Conservation (phyloP, 495 filamentous ascomycete species). For the Haplographium delicatum region DNA sequence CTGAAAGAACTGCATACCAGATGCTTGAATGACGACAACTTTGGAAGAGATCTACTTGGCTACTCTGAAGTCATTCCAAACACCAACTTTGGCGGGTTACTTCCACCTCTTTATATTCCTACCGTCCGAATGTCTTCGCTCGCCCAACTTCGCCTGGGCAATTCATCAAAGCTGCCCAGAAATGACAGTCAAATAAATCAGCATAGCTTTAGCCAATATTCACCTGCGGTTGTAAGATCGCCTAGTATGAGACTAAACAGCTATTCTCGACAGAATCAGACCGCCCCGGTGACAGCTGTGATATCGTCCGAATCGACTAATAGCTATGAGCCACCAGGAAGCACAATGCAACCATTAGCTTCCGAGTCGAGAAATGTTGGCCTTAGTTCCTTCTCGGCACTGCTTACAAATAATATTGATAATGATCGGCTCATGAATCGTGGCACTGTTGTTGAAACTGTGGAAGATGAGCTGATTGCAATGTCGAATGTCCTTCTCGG, state of each 20-base stretch:
- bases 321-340: too few species aligned
- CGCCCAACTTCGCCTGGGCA: background rate
- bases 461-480: background rate
- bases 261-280: background rate
- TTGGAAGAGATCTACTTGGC: slow-evolving; percentile 3
- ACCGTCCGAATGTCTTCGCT: background rate
- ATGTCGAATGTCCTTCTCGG: slow-evolving; percentile 8
- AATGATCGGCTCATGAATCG: background rate
- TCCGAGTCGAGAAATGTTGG: background rate
- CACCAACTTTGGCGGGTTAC: slow-evolving; percentile 1
- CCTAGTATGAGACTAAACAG: background rate
- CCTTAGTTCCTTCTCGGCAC: background rate
- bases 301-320: background rate
- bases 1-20: slow-evolving; percentile 4
- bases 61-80: background rate
- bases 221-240: background rate
- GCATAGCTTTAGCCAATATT: background rate
- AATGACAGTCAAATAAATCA: background rate
- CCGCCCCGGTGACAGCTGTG: background rate
- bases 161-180: background rate
- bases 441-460: background rate
- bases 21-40: slow-evolving; percentile 7
- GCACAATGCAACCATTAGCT: too few species aligned
- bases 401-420: background rate
- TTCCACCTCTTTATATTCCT: slow-evolving; percentile 3